Evolutionary conservation across 345 rosid species (phyloP), one percentile per base, ranked within the genome.

Genomic region (Gossypium turneri): DNA sequence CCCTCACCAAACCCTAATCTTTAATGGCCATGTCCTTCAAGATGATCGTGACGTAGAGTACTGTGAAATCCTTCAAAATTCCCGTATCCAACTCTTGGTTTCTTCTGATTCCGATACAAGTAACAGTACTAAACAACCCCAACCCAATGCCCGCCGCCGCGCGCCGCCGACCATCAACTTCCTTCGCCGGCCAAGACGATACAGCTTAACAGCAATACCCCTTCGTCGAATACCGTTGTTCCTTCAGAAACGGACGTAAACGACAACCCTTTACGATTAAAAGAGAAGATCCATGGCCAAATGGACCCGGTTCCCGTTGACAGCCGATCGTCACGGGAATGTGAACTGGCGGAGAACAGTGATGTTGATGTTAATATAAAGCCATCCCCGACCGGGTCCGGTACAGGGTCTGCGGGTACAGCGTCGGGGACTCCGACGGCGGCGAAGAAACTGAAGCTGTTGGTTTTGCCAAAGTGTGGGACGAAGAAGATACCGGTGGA

Each of bases 401-500:
- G 79, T 4, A 11, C 85, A 2, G 77, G 81, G 3, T 60, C 76
- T 50, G 15, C 20, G 17, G 29, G 76, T 22, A 9, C 1, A 15
- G 20, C 75, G 79, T 1, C 22, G 3, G 34, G 41, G 41, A 34
- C 9, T 1, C 48, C 62, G 53, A 58, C 24, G 12, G 64, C 78
- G 19, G 7, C 59, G 1, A 90, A 83, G 85, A 94, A 85, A 82
- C 45, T 88, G 85, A 90, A 75, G 78, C 27, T 94, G 74, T 80
- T 87, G 88, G 91, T 92, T 79, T 25, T 85, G 82, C 67, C 89
- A 0, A 88, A 79, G 72, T 79, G 89, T 11, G 92, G 88, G 81
- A 88, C 88, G 0, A 87, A 67, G 84, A 90, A 66, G 83, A 85
- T 90, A 29, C 89, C 93, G 2, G 85, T 92, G 67, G 97, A 89